These are phyloP conservation scores for Cydonia oblonga DNA, from an alignment of 331 rosid genomes.

Conservation along the genomic window DNA sequence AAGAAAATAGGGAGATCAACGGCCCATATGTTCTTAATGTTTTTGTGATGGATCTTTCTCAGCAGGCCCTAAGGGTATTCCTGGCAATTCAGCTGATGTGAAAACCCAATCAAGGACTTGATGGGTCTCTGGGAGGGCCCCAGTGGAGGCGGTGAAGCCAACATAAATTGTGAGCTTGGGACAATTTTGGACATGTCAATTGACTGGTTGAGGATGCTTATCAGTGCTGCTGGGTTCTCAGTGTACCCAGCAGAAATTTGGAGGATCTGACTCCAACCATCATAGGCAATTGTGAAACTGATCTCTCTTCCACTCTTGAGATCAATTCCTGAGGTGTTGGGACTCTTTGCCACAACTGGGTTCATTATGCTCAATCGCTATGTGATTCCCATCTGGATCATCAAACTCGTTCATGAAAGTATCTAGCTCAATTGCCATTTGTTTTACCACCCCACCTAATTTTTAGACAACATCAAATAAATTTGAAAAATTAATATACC, in stretches of 20 bases:
- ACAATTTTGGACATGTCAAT: constrained; percentile 17
- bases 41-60: background rate
- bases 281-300: constrained; percentile 30
- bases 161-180: constrained; percentile 35
- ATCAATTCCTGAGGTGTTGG: constrained; percentile 19
- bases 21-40: constrained; percentile 16
- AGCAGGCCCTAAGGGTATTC: background rate
- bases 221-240: background rate
- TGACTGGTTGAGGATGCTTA: constrained; percentile 28
- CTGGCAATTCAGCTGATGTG: constrained; percentile 37
- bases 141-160: constrained; percentile 44
- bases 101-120: constrained; percentile 36
- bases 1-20: constrained; percentile 17
- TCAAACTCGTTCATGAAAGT: constrained; percentile 50
- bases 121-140: constrained; percentile 36
- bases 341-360: constrained; percentile 30
- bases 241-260: constrained; percentile 30
- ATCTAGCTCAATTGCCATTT: constrained; percentile 44
- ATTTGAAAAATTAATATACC: no score
- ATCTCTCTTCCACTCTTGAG: constrained; percentile 49
- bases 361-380: constrained; percentile 32
- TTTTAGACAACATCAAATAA: background rate
- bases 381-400: constrained; percentile 45
- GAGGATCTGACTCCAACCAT: constrained; percentile 30
- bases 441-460: constrained; percentile 26